These are phyloP conservation scores for Yamadazyma diospyri DNA, from an alignment of 1,139 yeast species.

Conservation along the genomic window DNA sequence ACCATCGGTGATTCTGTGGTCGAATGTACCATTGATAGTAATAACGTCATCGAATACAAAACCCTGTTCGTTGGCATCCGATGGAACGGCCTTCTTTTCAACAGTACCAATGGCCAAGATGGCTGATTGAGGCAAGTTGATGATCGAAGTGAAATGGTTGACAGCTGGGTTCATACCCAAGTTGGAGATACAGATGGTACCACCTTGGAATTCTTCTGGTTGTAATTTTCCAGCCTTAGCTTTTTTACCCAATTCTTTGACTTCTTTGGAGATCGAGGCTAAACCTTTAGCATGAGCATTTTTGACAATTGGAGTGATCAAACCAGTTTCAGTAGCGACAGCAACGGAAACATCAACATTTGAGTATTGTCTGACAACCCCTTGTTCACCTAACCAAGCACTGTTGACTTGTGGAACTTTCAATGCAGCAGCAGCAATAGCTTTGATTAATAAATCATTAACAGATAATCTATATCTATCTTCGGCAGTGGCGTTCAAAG, in stretches of 20 bases:
- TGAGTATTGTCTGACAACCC: conserved; percentile 86
- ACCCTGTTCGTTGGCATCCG: conserved; percentile 86
- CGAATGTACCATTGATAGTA: conserved; percentile 93
- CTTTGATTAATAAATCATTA: conserved; percentile 92
- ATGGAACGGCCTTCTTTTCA: conserved; percentile 91
- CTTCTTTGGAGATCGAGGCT: conserved; percentile 71
- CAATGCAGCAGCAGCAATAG: conserved; percentile 83
- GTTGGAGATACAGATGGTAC: conserved; percentile 96
- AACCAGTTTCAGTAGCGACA: conserved; percentile 96
- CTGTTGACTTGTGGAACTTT: conserved; percentile 94
- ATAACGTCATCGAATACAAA: conserved; percentile 89
- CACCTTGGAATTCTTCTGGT: conserved; percentile 99
- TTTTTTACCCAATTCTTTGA: conserved; percentile 92
- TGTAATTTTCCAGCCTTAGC: conserved; percentile 89
- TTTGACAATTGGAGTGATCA: conserved; percentile 92
- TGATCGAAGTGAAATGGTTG: conserved; percentile 86
- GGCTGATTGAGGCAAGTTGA: conserved; percentile 96
- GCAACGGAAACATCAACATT: conserved; percentile 97
- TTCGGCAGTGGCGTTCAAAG: conserved; percentile 80
- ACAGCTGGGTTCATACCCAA: conserved; percentile 98
- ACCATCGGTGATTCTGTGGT: conserved; percentile 96
- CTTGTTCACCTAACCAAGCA: conserved; percentile 87
- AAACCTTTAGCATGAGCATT: conserved; percentile 87
- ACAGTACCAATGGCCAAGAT: conserved; percentile 93
- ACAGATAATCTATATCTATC: conserved; percentile 90